Percentiles rank a stretch among this genome's conserved stretches.
Evolutionary conservation across 768 basidiomycete species (phyloP).

Genomic region (Cyclocybe aegerita): DNA sequence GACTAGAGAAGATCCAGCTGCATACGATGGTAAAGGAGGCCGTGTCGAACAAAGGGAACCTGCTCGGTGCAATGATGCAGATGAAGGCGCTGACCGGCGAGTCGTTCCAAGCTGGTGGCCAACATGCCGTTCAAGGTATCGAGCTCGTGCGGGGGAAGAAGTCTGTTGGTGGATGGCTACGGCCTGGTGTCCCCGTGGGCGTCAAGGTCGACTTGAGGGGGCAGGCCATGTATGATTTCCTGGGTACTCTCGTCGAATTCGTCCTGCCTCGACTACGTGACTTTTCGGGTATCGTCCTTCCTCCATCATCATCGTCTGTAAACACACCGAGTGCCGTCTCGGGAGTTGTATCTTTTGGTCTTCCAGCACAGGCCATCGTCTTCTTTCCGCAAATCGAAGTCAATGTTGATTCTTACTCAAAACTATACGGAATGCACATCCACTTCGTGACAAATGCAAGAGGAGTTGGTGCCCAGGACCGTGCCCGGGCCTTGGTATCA

Average conservation of each 20-base stretch:
- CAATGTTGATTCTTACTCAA: conserved; percentile 88
- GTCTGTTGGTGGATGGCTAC: conserved; percentile 79
- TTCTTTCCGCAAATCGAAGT: conserved; percentile 97
- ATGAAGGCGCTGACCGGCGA: conserved; percentile 87
- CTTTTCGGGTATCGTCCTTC: conserved; percentile 80
- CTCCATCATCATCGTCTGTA: conserved; percentile 66
- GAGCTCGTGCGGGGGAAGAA: conserved; percentile 73
- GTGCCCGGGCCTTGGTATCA: conserved; percentile 82
- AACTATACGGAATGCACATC: conserved; percentile 87
- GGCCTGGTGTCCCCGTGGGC: conserved; percentile 79
- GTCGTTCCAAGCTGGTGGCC: conserved; percentile 70
- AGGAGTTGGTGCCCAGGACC: conserved; percentile 89
- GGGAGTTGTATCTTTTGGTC: conserved; percentile 88
- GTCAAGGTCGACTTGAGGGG: conserved; percentile 91
- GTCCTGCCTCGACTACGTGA: conserved; percentile 94
- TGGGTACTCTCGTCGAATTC: conserved; percentile 86
- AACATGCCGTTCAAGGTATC: conserved; percentile 70
- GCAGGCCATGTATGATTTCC: conserved; percentile 92
- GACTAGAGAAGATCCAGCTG: conserved; percentile 81
- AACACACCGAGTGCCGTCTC: conserved; percentile 76
- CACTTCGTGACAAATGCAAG: conserved; percentile 89
- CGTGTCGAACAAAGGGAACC: conserved; percentile 61
- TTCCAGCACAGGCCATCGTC: conserved; percentile 80
- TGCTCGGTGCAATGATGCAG: conserved; percentile 86
- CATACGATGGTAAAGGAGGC: conserved; percentile 88